A percentile compares a stretch with the other conserved stretches of the same genome.
These are phyloP conservation scores for Saccharum hybrid DNA, from an alignment of 202 grass and related monocot genomes.

Conservation along the genomic window DNA sequence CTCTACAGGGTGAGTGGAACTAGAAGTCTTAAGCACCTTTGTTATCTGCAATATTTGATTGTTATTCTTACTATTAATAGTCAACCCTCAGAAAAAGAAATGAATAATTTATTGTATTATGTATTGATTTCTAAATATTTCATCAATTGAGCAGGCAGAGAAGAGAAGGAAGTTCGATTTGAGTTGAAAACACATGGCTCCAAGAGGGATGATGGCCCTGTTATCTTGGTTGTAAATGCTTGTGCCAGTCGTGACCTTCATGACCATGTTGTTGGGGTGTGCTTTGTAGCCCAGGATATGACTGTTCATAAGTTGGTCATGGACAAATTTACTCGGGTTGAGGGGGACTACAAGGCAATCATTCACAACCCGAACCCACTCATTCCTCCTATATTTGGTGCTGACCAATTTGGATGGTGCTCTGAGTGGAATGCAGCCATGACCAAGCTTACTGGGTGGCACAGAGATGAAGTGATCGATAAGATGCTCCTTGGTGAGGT, in stretches of 20 bases:
- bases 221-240: conserved; percentile 91
- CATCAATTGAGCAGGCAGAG: conserved; percentile 60
- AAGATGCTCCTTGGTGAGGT: conserved; percentile 96
- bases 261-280: conserved; percentile 80
- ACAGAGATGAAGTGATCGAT: conserved; percentile 78
- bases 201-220: conserved; percentile 61
- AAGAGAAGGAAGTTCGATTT: conserved; percentile 90
- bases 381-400: conserved; percentile 94
- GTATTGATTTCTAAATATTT: conserved; percentile 39
- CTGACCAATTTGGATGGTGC: conserved; percentile 94
- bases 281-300: conserved; percentile 97
- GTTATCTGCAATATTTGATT: conserved; percentile 20
- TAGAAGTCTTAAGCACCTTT: not conserved
- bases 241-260: conserved; percentile 84
- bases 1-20: conserved; percentile 66
- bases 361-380: conserved; percentile 85
- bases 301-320: conserved; percentile 91
- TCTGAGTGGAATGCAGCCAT: conserved; percentile 95
- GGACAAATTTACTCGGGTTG: conserved; percentile 86
- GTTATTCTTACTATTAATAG: conserved; percentile 27
- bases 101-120: conserved; percentile 1
- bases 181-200: conserved; percentile 81
- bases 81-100: not conserved
- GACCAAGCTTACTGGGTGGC: conserved; percentile 84
- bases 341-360: conserved; percentile 92